Conservation (phyloP, 352 stramenopile species). For the Phytophthora cryptogea region DNA sequence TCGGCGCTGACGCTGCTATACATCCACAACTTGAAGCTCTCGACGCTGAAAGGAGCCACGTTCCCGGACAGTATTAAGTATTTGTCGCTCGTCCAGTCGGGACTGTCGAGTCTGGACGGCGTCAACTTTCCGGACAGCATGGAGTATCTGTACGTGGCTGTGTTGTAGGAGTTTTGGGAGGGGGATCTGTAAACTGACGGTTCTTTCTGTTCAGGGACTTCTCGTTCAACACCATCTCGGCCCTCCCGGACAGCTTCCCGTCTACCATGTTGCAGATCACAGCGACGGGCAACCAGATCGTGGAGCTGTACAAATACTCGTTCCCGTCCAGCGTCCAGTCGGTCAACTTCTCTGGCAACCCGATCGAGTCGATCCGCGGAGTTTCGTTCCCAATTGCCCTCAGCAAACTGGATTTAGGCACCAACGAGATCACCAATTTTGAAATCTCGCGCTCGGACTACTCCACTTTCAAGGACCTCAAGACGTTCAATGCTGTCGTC, state of each 20-base stretch:
- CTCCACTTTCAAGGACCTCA: slow-evolving; percentile 51
- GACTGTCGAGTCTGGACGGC: slow-evolving; percentile 43
- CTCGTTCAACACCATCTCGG: slow-evolving; percentile 49
- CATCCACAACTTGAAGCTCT: slow-evolving; percentile 63
- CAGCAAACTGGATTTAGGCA: slow-evolving; percentile 51
- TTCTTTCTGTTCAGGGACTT: slow-evolving; percentile 38
- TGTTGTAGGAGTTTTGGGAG: neutral
- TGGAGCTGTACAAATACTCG: slow-evolving; percentile 50
- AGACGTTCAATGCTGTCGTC: slow-evolving; percentile 47
- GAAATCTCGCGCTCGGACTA: slow-evolving; percentile 73
- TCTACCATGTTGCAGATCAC: slow-evolving; percentile 43
- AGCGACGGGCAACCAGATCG: slow-evolving; percentile 48
- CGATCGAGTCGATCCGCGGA: slow-evolving; percentile 56
- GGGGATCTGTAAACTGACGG: neutral
- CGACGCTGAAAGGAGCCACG: slow-evolving; percentile 42
- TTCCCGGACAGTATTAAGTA: slow-evolving; percentile 53
- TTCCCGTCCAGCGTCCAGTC: slow-evolving; percentile 52
- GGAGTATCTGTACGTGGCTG: slow-evolving; percentile 53
- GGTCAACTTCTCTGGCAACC: slow-evolving; percentile 66
- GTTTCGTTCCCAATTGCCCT: slow-evolving; percentile 61
- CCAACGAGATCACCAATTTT: slow-evolving; percentile 59
- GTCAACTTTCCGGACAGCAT: slow-evolving; percentile 52
- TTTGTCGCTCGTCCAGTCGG: slow-evolving; percentile 51
- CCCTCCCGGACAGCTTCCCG: slow-evolving; percentile 37
- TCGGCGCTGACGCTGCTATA: slow-evolving; percentile 66